A percentile compares a stretch with the other conserved stretches of the same genome.
Conservation (phyloP, 352 stramenopile species). For the Phytophthora pseudosyringae region DNA sequence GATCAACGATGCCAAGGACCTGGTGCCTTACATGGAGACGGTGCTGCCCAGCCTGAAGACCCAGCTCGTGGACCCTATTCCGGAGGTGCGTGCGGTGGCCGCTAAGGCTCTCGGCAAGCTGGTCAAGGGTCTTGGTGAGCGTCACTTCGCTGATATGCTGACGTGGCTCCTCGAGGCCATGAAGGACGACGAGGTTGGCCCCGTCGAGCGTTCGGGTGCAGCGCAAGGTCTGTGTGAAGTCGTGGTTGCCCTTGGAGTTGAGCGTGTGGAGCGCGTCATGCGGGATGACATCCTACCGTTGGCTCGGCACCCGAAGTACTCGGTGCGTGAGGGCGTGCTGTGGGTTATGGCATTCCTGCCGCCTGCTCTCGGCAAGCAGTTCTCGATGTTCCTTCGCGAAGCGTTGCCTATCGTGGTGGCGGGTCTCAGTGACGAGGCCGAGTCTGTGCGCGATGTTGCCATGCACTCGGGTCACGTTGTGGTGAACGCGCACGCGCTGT, state of each 20-base stretch:
- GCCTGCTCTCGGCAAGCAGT: conserved; percentile 93
- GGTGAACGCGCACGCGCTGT: conserved; percentile 96
- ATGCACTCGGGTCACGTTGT: conserved; percentile 98
- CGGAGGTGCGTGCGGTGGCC: conserved; percentile 94
- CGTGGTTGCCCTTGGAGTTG: conserved; percentile 85
- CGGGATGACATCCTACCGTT: conserved; percentile 97
- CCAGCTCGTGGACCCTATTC: conserved; percentile 93
- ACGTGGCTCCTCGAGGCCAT: conserved; percentile 98
- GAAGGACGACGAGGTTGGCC: conserved; percentile 91
- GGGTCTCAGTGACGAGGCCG: conserved; percentile 98
- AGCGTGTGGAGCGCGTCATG: conserved; percentile 76
- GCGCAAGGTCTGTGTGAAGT: conserved; percentile 98
- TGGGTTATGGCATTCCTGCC: conserved; percentile 99
- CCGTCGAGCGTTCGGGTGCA: conserved; percentile 97
- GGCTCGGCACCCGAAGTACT: conserved; percentile 93
- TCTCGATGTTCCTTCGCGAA: conserved; percentile 93
- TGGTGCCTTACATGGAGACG: conserved; percentile 98
- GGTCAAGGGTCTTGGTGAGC: conserved; percentile 96
- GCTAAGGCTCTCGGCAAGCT: conserved; percentile 96
- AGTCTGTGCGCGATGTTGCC: conserved; percentile 97
- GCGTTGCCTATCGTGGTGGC: conserved; percentile 97
- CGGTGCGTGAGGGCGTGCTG: conserved; percentile 97
- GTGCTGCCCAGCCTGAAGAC: conserved; percentile 97
- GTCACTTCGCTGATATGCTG: conserved; percentile 95
- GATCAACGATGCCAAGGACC: conserved; percentile 97